Base-by-base conservation (phyloP, 768 basidiomycete species). In the Suillus clintonianus region DNA sequence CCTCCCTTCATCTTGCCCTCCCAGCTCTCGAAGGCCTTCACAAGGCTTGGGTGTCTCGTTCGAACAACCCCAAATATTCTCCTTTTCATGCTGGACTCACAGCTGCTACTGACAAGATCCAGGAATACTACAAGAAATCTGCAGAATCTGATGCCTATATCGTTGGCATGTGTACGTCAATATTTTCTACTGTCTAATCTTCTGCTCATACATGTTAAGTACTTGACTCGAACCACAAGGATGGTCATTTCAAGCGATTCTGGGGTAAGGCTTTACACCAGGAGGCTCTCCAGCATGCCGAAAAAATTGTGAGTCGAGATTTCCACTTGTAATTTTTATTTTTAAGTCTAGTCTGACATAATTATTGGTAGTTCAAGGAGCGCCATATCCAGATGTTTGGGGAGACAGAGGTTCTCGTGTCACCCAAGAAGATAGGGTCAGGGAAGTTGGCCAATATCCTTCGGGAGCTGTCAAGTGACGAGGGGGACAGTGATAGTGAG, bases 81-180 rank as follows among this genome's bases (percentile, higher is more conserved):
- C 48, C 56, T 0, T 76, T 77, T 64, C 14, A 19, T 22, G 2
- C 42, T 48, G 74, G 70, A 4, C 60, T 80, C 9, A 43, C 68
- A 11, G 71, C 71, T 1, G 80, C 68, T 1, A 59, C 70, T 24
- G 54, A 64, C 1, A 81, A 80, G 64, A 65, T 80, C 19, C 60
- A 66, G 19, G 68, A 76, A 30, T 79, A 80, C 60, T 79, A 80
- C 63, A 64, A 74, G 39, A 70, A 72, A 48, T 75, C 75, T 4
- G 63, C 62, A 2, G 74, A 76, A 17, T 73, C 69, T 7, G 68
- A 74, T 62, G 75, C 74, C 11, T 75, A 77, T 61, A 69, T 76
- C 11, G 61, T 79, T 34, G 64, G 73, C 2, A 77, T 81, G 70
- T 64, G 76, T 80, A 60, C 1, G 58, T 51, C n/a, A 45, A 22